phyloP scores from a whole-genome alignment of 2,329 filamentous ascomycete genomes.

The Fusarium cyanostomum region DNA sequence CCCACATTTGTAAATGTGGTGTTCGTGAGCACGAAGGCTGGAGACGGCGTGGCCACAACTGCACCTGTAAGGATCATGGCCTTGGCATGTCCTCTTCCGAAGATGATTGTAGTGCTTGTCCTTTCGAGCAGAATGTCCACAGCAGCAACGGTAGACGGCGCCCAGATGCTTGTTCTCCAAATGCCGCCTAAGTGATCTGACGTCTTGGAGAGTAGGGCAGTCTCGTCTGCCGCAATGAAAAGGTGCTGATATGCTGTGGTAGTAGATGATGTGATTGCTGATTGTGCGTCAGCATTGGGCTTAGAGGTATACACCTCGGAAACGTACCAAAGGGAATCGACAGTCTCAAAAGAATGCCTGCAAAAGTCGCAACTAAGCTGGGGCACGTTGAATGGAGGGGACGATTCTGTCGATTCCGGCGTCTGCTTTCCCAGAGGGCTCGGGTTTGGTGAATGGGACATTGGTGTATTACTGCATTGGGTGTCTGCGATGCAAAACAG shows the following conservation, averaged over 20 bases:
- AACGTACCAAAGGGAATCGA: background rate
- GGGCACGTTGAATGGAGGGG: accelerated
- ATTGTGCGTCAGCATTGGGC: accelerated
- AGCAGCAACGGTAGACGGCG: background rate
- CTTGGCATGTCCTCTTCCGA: background rate
- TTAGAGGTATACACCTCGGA: background rate
- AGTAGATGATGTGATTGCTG: background rate
- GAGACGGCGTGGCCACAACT: accelerated
- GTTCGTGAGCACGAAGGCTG: accelerated
- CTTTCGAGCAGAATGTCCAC: background rate
- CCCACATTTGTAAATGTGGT: background rate
- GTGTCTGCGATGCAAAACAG: accelerated
- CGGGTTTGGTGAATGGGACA: accelerated
- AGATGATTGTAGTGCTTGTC: background rate
- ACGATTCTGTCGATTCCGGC: background rate
- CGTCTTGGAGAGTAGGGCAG: background rate
- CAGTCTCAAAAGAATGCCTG: accelerated
- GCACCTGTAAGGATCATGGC: background rate
- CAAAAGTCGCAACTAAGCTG: background rate
- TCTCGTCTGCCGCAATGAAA: background rate
- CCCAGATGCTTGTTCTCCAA: background rate
- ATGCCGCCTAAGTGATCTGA: background rate
- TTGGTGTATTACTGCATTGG: background rate
- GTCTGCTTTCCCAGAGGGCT: accelerated
- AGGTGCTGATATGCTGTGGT: background rate